Conservation (phyloP, 2,329 filamentous ascomycete species). For the Dactylonectria estremocensis region DNA sequence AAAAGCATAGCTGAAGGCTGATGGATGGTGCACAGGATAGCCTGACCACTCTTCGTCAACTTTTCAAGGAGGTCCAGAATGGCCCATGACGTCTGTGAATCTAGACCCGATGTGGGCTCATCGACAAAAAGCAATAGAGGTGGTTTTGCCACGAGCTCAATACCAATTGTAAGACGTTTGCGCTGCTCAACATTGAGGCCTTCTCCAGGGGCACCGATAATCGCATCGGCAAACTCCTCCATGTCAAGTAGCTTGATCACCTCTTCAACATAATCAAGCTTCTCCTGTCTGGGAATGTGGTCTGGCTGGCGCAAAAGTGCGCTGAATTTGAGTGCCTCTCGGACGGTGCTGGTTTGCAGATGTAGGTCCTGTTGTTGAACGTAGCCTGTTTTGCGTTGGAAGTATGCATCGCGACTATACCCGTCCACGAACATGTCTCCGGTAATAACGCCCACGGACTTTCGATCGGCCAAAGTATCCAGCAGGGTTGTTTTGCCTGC, state of each 20-base stretch:
- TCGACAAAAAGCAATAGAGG: slow-evolving; percentile 71
- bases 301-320: slow-evolving; percentile 86
- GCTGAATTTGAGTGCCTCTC: slow-evolving; percentile 86
- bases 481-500: slow-evolving; percentile 91
- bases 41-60: slow-evolving; percentile 65
- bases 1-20: slow-evolving; percentile 62
- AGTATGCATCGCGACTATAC: slow-evolving; percentile 78
- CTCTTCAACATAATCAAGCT: slow-evolving; percentile 85
- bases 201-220: slow-evolving; percentile 72
- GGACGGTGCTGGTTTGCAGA: slow-evolving; percentile 83
- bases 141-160: slow-evolving; percentile 68
- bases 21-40: slow-evolving; percentile 66
- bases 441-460: slow-evolving; percentile 86
- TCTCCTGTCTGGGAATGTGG: slow-evolving; percentile 76
- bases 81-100: slow-evolving; percentile 72
- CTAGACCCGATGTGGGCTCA: slow-evolving; percentile 71
- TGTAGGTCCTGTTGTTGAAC: slow-evolving; percentile 92
- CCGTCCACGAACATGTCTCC: slow-evolving; percentile 80
- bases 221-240: slow-evolving; percentile 73
- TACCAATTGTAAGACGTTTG: slow-evolving; percentile 71
- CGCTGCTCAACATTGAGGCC: slow-evolving; percentile 72
- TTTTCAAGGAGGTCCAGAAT: slow-evolving; percentile 72
- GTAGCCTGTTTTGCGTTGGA: slow-evolving; percentile 90
- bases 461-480: slow-evolving; percentile 85
- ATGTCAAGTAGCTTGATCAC: slow-evolving; percentile 76